Evolutionary conservation across 257 asterid genomes (phyloP), one percentile per base, ranked within the genome.

Genomic region (Solanum virginianum): DNA sequence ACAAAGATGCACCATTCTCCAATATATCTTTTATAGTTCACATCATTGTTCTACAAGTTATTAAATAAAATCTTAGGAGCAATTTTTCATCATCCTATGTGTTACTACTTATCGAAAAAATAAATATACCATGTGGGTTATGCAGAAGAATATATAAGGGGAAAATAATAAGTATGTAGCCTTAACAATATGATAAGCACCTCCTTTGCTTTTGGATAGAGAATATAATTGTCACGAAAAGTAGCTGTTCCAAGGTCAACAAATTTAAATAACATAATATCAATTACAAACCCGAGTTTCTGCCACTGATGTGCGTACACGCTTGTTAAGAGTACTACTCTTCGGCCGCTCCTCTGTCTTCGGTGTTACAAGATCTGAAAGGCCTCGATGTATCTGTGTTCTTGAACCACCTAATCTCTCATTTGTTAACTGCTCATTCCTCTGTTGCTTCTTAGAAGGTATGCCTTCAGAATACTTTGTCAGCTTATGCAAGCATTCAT

Each of bases 261-360:
- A 80, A 71, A 89, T 83, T 29, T 20, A 84, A 86, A 43, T 13
- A 56, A 53, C 83, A 89, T 80, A 13, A 66, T 51, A 83, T 72
- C 14, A 60, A 77, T 82, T 81, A 95, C 98, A 80, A 88, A 97
- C 99, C 99, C 98, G 96, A 80, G 89, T 90, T 84, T 95, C 99
- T 56, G 95, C 92, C 63, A 94, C 88, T 80, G 99, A 91, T 87
- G 99, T 93, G 69, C 99, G 98, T 29, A 90, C 87, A 63, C 99
- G 98, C 92, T 92, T 97, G 88, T 88, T 95, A 86, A 94, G 90
- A 88, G 88, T 87, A 83, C 71, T 92, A 89, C 93, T 95, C 91
- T 94, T 97, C 69, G 99, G 90, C 83, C 97, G 93, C 53, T 95
- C 98, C 86, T 94, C 99, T 47, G 89, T 84, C 88, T 92, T 97